Base-by-base conservation (phyloP, 139 green algal genomes). In the Closterium sp. region DNA sequence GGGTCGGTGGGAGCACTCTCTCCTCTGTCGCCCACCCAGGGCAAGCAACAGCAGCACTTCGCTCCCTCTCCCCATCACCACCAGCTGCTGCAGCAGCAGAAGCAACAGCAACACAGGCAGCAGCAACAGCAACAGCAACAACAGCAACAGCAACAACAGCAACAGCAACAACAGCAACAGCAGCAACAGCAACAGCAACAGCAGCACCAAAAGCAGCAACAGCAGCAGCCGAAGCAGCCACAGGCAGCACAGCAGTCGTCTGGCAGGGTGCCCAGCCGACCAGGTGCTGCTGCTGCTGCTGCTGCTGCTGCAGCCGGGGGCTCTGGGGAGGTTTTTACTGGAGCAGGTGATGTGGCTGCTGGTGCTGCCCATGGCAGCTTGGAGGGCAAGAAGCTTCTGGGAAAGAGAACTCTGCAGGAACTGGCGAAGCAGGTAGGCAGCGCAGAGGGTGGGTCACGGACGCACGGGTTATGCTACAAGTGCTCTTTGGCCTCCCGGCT, bases 361-460 rank as follows among this genome's bases (percentile, higher is more conserved):
- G n/a, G n/a, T n/a, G 55, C 55, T 76, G 55, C 55, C 25, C 55
- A 76, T 19, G 55, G 19, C 84, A 87, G 25, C 25, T 16, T 35
- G 33, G 33, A 87, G 33, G 33, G 33, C 0, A 87, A 87, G 55
- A 76, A 76, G 55, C 55, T 89, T 55, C 30, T 89, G 31, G 86
- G 86, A 43, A 89, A 89, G 86, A 43, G 86, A 9, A 89, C 86
- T 43, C 33, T 89, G 31, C n/a, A 55, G 10, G 86, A 89, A 32
- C 32, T 89, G n/a, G 86, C 66, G n/a, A 89, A 55, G n/a, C 86
- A 89, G 86, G 86, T 89, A 16, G n/a, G 86, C 31, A 34, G 32
- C 35, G 86, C 31, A 34, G 32, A 16, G 66, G 34, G 87, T 90
- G 32, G 38, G 35, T 34, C 12, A 90, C 16, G 87, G 35, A 90